Conservation (phyloP, 306 rosid species). For the Vachellia collinsii region DNA sequence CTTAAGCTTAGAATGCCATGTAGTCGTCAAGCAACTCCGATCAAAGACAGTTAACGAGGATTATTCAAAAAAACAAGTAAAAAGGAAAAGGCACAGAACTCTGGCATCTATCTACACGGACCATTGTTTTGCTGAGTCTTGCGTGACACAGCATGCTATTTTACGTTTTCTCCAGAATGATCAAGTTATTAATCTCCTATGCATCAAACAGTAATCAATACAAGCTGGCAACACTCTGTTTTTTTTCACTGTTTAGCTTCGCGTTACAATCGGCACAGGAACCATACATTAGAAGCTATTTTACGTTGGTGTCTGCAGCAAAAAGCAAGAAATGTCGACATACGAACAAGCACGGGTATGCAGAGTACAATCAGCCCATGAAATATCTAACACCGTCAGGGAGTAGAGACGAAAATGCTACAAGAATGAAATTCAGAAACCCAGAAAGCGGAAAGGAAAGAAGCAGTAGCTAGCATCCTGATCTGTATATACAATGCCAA, state of each 20-base stretch:
- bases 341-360: constrained; percentile 36
- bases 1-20: constrained; percentile 2
- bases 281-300: constrained; percentile 7
- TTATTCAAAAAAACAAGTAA: neutral
- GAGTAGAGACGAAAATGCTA: constrained; percentile 37
- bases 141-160: neutral
- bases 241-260: neutral
- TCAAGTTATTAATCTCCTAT: constrained; percentile 15
- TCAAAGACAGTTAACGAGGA: constrained; percentile 18
- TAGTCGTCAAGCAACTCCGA: constrained; percentile 1
- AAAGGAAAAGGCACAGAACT: neutral
- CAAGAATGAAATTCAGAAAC: constrained; percentile 31
- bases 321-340: constrained; percentile 29
- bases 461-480: constrained; percentile 30
- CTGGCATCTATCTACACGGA: constrained; percentile 5
- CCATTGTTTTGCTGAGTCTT: neutral
- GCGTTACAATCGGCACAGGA: constrained; percentile 18
- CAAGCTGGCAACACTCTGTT: neutral
- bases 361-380: constrained; percentile 41
- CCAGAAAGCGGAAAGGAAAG: constrained; percentile 1
- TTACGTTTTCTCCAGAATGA: constrained; percentile 18
- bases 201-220: constrained; percentile 22
- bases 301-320: constrained; percentile 1
- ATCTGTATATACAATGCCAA: constrained; percentile 45
- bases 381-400: constrained; percentile 26